Evolutionary conservation across 2,329 filamentous ascomycete genomes (phyloP).

Genomic region (Rutstroemia sp.): DNA sequence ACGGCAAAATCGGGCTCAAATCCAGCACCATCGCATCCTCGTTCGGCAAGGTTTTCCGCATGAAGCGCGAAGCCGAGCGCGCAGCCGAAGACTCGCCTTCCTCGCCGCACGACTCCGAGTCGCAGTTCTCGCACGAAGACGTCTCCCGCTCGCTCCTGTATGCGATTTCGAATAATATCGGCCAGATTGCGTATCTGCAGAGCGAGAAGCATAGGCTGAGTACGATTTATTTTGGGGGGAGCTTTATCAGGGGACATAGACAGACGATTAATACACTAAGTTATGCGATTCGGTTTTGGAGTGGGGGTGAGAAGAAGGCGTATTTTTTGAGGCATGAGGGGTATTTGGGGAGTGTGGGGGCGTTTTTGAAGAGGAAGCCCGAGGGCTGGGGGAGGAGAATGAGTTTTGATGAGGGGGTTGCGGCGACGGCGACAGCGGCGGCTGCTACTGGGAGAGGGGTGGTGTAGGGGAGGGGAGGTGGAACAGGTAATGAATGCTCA

Average conservation of each 20-base stretch:
- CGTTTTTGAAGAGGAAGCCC: slow-evolving; percentile 86
- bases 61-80: slow-evolving; percentile 77
- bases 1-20: slow-evolving; percentile 93
- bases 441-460: not conserved
- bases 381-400: slow-evolving; percentile 82
- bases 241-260: slow-evolving; percentile 90
- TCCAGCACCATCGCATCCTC: slow-evolving; percentile 92
- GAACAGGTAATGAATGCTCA: not conserved
- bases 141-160: slow-evolving; percentile 88
- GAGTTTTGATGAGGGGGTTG: slow-evolving; percentile 39
- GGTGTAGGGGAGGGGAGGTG: not conserved
- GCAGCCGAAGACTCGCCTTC: slow-evolving; percentile 64
- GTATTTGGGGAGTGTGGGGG: slow-evolving; percentile 88
- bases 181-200: slow-evolving; percentile 95
- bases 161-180: slow-evolving; percentile 96
- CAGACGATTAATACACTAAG: slow-evolving; percentile 97
- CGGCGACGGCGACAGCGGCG: not conserved
- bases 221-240: slow-evolving; percentile 95
- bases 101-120: not conserved
- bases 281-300: slow-evolving; percentile 98
- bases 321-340: slow-evolving; percentile 96
- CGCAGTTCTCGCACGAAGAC: slow-evolving; percentile 69
- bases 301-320: slow-evolving; percentile 84
- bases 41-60: slow-evolving; percentile 93
- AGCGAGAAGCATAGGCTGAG: slow-evolving; percentile 87